phyloP scores from a whole-genome alignment of 495 filamentous ascomycete species.

The Sphaerosporella brunnea region DNA sequence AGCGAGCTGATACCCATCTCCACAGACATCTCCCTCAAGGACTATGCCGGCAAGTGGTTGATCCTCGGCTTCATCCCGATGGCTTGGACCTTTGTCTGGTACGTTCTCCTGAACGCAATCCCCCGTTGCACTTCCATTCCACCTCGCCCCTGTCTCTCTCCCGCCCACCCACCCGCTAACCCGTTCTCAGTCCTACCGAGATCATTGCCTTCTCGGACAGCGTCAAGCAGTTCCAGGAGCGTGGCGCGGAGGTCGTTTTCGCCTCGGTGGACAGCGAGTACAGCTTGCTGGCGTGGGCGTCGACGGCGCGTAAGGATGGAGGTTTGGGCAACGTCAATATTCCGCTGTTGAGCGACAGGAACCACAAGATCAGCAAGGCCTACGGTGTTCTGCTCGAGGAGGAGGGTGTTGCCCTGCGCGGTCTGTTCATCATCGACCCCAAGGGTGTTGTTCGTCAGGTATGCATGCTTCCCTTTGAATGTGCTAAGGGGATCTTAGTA shows the following conservation, averaged over 20 bases:
- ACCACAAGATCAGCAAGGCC: slow-evolving; percentile 35
- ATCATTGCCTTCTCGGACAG: slow-evolving; percentile 35
- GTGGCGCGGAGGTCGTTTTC: slow-evolving; percentile 36
- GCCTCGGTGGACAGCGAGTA: slow-evolving; percentile 35
- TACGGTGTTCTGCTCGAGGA: slow-evolving; percentile 44
- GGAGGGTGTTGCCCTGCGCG: slow-evolving; percentile 38
- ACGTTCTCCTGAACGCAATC: slow-evolving; percentile 1
- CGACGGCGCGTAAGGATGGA: slow-evolving; percentile 34
- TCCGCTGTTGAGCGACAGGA: slow-evolving; percentile 39
- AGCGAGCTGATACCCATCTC: slow-evolving; percentile 25
- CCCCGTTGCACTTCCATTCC: neutral
- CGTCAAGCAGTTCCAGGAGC: slow-evolving; percentile 30
- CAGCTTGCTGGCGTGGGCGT: slow-evolving; percentile 39
- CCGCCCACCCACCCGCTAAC: neutral
- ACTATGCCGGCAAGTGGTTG: slow-evolving; percentile 34
- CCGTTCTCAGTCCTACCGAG: slow-evolving; percentile 29
- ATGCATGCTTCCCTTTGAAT: slow-evolving; percentile 8
- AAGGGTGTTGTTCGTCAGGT: slow-evolving; percentile 36
- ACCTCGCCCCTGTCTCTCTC: neutral
- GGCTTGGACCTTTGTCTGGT: slow-evolving; percentile 39
- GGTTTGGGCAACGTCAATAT: slow-evolving; percentile 37
- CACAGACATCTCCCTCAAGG: slow-evolving; percentile 30
- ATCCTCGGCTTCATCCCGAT: slow-evolving; percentile 36
- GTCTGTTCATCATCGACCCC: slow-evolving; percentile 44
- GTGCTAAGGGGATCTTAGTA: neutral